Conservation (phyloP, 371 early-diverging fungal species). For the Mucor saturninus region DNA sequence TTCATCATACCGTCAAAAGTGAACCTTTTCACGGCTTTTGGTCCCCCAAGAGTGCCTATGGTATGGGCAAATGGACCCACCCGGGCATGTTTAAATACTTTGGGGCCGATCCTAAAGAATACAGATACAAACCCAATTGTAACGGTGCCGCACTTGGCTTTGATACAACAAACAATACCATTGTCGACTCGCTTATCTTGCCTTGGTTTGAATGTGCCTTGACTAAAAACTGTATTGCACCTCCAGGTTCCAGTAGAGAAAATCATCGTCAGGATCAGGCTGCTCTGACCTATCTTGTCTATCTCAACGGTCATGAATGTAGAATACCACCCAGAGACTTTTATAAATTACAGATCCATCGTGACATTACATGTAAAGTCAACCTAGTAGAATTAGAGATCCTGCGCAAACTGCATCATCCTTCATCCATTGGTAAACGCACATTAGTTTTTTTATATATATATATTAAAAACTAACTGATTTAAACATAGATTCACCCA, state of each 20-base stretch:
- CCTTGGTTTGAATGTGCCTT: conserved; percentile 64
- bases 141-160: conserved; percentile 69
- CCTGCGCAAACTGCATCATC: conserved; percentile 37
- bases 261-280: conserved; percentile 76
- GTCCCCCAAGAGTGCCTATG: conserved; percentile 60
- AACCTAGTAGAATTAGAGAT: conserved; percentile 35
- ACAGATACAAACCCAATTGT: conserved; percentile 58
- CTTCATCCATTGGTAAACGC: conserved; percentile 41
- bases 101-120: conserved; percentile 42
- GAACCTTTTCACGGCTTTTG: conserved; percentile 53
- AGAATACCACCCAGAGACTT: conserved; percentile 31
- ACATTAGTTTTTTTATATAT: conserved; percentile 1
- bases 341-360: conserved; percentile 42
- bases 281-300: conserved; percentile 61
- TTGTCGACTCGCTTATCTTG: conserved; percentile 52
- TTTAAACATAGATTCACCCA: conserved; percentile 32
- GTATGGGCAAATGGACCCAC: conserved; percentile 62
- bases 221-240: conserved; percentile 65
- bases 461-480: background rate
- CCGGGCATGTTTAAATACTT: conserved; percentile 64
- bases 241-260: conserved; percentile 59
- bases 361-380: conserved; percentile 40
- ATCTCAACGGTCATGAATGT: conserved; percentile 45
- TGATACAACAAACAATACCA: conserved; percentile 52
- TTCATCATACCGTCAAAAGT: conserved; percentile 46